phyloP scores from a whole-genome alignment of 495 filamentous ascomycete genomes.

The Tuber melanosporum region DNA sequence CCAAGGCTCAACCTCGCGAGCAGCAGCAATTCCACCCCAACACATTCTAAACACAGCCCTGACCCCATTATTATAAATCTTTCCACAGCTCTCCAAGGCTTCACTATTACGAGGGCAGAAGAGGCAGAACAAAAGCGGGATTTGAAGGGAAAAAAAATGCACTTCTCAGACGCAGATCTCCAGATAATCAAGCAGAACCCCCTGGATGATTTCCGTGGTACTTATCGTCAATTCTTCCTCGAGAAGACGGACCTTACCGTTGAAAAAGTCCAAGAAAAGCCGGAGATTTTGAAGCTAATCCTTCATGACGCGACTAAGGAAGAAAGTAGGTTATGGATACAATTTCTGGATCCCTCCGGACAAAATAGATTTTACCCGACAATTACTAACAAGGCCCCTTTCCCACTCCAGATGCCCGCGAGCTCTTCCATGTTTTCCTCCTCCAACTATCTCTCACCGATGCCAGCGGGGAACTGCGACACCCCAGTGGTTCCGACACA shows the following conservation, averaged over 20 bases:
- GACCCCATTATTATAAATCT: background rate
- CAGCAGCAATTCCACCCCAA: background rate
- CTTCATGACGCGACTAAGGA: background rate
- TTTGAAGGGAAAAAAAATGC: background rate
- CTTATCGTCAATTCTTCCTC: background rate
- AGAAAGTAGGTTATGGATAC: background rate
- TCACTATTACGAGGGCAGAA: background rate
- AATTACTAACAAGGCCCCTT: background rate
- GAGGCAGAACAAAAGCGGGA: background rate
- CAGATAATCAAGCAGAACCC: background rate
- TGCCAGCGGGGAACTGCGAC: background rate
- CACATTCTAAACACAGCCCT: background rate
- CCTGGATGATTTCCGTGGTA: background rate
- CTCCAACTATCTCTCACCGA: background rate
- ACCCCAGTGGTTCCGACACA: background rate
- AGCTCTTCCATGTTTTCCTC: slow-evolving; percentile 2
- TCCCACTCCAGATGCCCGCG: background rate
- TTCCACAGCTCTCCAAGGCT: background rate
- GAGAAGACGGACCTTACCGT: background rate
- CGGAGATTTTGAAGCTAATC: background rate
- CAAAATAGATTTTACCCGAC: background rate
- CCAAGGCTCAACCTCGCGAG: background rate
- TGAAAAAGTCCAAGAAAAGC: background rate
- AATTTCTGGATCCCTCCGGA: background rate
- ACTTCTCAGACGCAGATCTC: background rate